Base-by-base conservation (phyloP, 805 yeast species). In the Myxozyma vanderwaltii region DNA sequence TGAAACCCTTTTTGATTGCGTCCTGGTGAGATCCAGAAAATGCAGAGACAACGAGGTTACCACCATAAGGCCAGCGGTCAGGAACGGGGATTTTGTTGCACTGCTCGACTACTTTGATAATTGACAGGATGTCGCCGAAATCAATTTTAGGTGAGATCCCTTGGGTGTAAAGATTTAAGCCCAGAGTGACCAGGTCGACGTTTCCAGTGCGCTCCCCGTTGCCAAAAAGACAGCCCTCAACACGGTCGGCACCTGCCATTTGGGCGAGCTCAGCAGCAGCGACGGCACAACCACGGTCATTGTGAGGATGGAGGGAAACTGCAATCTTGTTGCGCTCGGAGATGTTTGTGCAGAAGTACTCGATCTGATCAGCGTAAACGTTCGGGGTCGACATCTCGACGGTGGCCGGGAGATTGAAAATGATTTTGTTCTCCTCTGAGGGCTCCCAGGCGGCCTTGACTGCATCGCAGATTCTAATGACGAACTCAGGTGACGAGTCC, bases 191-290 rank as follows among this genome's bases (percentile, higher is more conserved):
- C 55, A 88, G 75, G 71, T 88, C 94, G 52, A 88, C 95, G 70
- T 88, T 88, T 64, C 95, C 95, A 3, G 95, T 88, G 73, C 95
- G 83, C 77, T 88, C 95, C 66, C 95, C 94, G 69, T 88, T 88
- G 52, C 94, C 95, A 68, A 88, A 88, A 49, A 88, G 75, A 75
- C 92, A 88, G 23, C 95, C 95, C 74, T 88, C 95, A 26, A 88
- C 88, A 72, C 95, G 82, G 72, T 88, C 90, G n/a, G 90, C 95
- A 54, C 95, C 95, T 2, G 90, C 95, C 74, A 88, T 69, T 69
- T 84, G 85, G 47, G 88, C 95, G 57, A 88, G 79, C 74, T 88
- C 95, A 2, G 91, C 86, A 36, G 94, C 94, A 10, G 92, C 94
- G n/a, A 88, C 91, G 13, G 88, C 91, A 72, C 92, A 87, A 23